A percentile compares a stretch with the other conserved stretches of the same genome.
Evolutionary conservation across 1,139 yeast species (phyloP).

Genomic region (Yamadazyma membranifaciens): DNA sequence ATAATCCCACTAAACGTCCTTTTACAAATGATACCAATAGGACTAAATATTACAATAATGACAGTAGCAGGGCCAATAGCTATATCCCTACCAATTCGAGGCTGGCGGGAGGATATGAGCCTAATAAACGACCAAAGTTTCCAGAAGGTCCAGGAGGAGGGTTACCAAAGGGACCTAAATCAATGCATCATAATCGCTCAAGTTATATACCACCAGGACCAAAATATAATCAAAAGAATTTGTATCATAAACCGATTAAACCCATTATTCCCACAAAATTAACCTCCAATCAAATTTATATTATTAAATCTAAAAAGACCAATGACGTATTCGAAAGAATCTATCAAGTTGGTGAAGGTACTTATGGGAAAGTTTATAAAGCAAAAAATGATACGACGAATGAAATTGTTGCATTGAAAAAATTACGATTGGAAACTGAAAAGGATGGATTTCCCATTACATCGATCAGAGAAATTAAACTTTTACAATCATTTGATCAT

Average conservation of each 20-base stretch:
- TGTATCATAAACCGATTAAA: background rate
- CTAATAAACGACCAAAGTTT: constrained; percentile 11
- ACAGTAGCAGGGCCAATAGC: constrained; percentile 14
- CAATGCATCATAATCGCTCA: constrained; percentile 1
- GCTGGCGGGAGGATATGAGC: background rate
- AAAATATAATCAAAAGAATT: background rate
- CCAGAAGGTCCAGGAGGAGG: background rate
- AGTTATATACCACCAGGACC: background rate
- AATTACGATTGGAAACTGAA: constrained; percentile 79
- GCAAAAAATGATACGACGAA: constrained; percentile 69
- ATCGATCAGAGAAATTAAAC: constrained; percentile 85
- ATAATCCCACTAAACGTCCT: constrained; percentile 5
- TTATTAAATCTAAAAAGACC: constrained; percentile 25
- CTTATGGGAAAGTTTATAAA: constrained; percentile 49
- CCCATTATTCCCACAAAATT: constrained; percentile 14
- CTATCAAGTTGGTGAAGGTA: constrained; percentile 52
- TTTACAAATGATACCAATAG: constrained; percentile 22
- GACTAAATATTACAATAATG: constrained; percentile 1
- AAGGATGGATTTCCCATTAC: constrained; percentile 96
- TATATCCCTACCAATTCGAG: constrained; percentile 11
- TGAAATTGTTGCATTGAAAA: constrained; percentile 77
- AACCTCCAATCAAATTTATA: constrained; percentile 31
- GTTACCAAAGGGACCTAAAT: constrained; percentile 9
- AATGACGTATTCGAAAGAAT: constrained; percentile 36
- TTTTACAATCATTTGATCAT: constrained; percentile 85